Evolutionary conservation across 176 grass and related monocot species (phyloP).

Genomic region (Ensete glaucum): DNA sequence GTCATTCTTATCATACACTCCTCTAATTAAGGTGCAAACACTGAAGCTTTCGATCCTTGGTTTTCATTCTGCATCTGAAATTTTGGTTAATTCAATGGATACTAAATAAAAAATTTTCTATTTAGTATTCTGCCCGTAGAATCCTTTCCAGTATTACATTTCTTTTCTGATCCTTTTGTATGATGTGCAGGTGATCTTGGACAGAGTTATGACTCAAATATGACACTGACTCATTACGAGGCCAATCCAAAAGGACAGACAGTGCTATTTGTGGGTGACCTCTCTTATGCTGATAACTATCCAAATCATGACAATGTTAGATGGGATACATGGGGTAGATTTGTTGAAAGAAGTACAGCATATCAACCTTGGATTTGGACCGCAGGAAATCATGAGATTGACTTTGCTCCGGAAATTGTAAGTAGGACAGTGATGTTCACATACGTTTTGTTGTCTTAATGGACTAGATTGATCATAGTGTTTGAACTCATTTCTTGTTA

Average conservation of each 20-base stretch:
- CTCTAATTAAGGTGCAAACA: too few relatives aligned
- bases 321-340: constrained; percentile 60
- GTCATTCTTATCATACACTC: too few relatives aligned
- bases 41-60: too few relatives aligned
- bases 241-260: constrained; percentile 25
- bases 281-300: constrained; percentile 59
- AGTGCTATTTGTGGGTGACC: constrained; percentile 54
- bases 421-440: neutral
- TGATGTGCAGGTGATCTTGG: constrained; percentile 50
- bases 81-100: too few relatives aligned
- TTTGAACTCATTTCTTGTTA: too few relatives aligned
- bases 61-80: too few relatives aligned
- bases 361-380: constrained; percentile 69
- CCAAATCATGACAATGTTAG: constrained; percentile 48
- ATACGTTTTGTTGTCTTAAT: too few relatives aligned
- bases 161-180: neutral
- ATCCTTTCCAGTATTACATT: neutral
- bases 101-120: too few relatives aligned
- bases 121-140: neutral
- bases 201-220: constrained; percentile 64
- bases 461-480: too few relatives aligned
- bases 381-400: constrained; percentile 64
- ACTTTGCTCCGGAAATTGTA: constrained; percentile 43
- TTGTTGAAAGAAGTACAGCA: constrained; percentile 43
- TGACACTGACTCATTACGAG: constrained; percentile 50